Evolutionary conservation across 1,284 basidiomycete genomes (phyloP).

Genomic region (Singerocomus inundabilis): DNA sequence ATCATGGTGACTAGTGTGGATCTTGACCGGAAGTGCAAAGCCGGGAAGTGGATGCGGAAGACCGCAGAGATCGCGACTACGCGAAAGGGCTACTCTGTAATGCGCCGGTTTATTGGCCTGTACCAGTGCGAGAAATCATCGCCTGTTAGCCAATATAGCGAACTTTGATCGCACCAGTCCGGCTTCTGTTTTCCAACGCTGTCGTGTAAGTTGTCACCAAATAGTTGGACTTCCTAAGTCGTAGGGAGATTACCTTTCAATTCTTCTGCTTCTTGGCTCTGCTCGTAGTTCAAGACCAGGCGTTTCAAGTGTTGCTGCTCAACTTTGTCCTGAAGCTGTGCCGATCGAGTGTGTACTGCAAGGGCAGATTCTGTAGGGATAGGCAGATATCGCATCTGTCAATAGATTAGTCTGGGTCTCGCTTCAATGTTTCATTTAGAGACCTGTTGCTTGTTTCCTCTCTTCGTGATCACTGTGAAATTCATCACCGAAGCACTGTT

Average conservation of each 20-base stretch:
- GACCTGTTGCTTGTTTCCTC: conserved; percentile 93
- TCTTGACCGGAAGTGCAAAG: conserved; percentile 26
- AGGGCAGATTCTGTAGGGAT: conserved; percentile 85
- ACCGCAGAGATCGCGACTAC: conserved; percentile 24
- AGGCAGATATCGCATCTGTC: conserved; percentile 78
- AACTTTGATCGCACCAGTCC: conserved; percentile 66
- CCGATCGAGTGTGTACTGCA: conserved; percentile 84
- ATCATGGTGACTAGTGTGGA: conserved; percentile 9
- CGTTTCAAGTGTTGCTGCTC: conserved; percentile 95
- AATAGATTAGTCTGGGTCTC: conserved; percentile 9
- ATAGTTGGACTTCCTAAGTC: background rate
- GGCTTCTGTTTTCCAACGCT: conserved; percentile 70
- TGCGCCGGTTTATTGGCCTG: conserved; percentile 20
- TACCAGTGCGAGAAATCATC: conserved; percentile 15
- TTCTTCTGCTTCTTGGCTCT: conserved; percentile 80
- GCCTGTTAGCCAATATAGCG: conserved; percentile 58
- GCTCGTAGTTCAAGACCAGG: conserved; percentile 85
- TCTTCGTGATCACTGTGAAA: conserved; percentile 92
- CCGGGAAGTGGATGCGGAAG: conserved; percentile 20
- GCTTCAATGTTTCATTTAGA: background rate
- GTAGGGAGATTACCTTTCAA: conserved; percentile 55
- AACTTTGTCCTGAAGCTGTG: conserved; percentile 88
- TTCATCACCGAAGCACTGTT: conserved; percentile 68
- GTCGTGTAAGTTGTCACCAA: conserved; percentile 8
- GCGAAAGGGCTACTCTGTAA: conserved; percentile 23